Evolutionary conservation across 2,329 filamentous ascomycete species (phyloP).

Genomic region (Leptographium flavum): DNA sequence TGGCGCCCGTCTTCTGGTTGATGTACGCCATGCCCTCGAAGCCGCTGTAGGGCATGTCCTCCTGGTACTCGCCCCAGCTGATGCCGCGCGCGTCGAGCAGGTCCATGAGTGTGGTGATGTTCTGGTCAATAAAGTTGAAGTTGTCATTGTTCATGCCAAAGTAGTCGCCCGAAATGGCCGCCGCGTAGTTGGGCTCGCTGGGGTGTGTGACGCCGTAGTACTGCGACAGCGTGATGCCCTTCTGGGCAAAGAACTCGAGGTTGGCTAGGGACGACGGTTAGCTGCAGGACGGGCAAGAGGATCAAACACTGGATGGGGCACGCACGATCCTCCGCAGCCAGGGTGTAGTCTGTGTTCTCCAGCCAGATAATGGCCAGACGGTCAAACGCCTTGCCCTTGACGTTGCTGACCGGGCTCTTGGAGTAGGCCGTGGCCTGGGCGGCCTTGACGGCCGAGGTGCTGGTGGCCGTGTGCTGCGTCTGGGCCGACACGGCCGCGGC

Average conservation of each 20-base stretch:
- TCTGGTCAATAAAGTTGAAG: constrained; percentile 41
- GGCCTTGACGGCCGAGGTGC: constrained; percentile 32
- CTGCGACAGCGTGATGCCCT: constrained; percentile 47
- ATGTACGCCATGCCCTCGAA: constrained; percentile 51
- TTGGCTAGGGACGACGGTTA: constrained; percentile 22
- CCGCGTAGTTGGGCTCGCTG: constrained; percentile 63
- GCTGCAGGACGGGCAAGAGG: not conserved
- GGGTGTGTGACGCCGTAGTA: constrained; percentile 55
- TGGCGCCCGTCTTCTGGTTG: constrained; percentile 50
- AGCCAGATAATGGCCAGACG: constrained; percentile 62
- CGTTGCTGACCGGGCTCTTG: constrained; percentile 43
- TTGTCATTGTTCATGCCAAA: constrained; percentile 60
- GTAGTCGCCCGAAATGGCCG: constrained; percentile 54
- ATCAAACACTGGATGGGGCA: constrained; percentile 2
- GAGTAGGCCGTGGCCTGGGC: constrained; percentile 48
- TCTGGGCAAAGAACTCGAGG: constrained; percentile 39
- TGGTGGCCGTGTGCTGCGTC: constrained; percentile 34
- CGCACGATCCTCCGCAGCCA: constrained; percentile 47
- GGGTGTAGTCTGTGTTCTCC: constrained; percentile 60
- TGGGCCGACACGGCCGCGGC: constrained; percentile 7
- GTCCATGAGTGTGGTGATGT: constrained; percentile 54
- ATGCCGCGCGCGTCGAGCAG: constrained; percentile 51
- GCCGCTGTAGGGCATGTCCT: constrained; percentile 62
- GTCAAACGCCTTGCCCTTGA: constrained; percentile 59
- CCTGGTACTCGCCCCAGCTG: constrained; percentile 60